Conservation (phyloP, 75 land plant species). For the Pinus tabuliformis region DNA sequence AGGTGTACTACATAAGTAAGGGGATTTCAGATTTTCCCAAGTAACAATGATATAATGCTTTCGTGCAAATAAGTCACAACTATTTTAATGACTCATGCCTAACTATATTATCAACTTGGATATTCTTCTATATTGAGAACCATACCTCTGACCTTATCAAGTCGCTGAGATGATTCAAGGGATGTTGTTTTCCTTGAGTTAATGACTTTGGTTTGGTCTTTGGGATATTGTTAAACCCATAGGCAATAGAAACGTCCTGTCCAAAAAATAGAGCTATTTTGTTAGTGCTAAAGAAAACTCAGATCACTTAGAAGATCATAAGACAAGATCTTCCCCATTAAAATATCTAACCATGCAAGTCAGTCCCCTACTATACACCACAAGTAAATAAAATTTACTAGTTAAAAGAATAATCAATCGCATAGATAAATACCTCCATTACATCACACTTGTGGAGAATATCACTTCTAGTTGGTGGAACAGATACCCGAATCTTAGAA, state of each 20-base stretch:
- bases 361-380: not conserved
- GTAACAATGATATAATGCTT: not conserved
- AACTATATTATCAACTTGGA: not conserved
- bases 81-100: not conserved
- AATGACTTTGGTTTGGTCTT: slow-evolving; percentile 47
- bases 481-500: slow-evolving; percentile 40
- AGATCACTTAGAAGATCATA: not conserved
- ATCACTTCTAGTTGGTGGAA: slow-evolving; percentile 98
- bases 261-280: not conserved
- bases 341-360: not conserved
- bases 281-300: not conserved
- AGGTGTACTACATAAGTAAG: too few relatives aligned
- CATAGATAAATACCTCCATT: slow-evolving; percentile 67
- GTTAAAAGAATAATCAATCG: not conserved
- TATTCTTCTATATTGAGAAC: not conserved
- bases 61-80: not conserved
- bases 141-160: slow-evolving; percentile 79
- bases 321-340: not conserved
- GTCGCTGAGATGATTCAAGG: slow-evolving; percentile 69
- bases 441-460: slow-evolving; percentile 93
- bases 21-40: too few relatives aligned
- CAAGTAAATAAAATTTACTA: not conserved
- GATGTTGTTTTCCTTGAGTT: slow-evolving; percentile 64
- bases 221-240: slow-evolving; percentile 84
- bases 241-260: slow-evolving; percentile 97